Evolutionary conservation across 306 rosid species (phyloP).

Genomic region (Lagenaria siceraria): DNA sequence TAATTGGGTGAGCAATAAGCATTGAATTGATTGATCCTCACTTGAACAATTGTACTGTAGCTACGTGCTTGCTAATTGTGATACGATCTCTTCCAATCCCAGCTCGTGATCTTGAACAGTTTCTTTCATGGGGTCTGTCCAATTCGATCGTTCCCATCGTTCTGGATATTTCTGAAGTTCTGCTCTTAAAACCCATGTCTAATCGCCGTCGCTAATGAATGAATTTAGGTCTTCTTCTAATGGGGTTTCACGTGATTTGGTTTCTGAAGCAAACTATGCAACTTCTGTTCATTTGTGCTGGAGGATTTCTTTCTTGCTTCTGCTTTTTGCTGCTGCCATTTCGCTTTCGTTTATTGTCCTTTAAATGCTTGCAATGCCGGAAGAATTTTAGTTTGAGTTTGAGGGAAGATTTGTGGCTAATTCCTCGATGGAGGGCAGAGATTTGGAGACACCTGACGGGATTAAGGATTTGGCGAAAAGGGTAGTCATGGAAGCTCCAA

Average conservation of each 20-base stretch:
- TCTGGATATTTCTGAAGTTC: neutral
- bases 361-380: neutral
- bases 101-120: neutral
- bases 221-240: neutral
- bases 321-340: neutral
- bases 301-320: neutral
- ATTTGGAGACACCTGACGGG: neutral
- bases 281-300: neutral
- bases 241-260: neutral
- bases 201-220: slow-evolving; percentile 2
- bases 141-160: neutral
- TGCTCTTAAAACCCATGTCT: neutral
- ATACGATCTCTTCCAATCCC: neutral
- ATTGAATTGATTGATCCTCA: neutral
- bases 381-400: neutral
- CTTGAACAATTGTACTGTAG: neutral
- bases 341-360: neutral
- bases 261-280: neutral
- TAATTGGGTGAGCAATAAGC: neutral
- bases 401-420: neutral
- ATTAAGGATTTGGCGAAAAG: neutral
- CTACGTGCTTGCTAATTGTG: neutral
- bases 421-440: neutral
- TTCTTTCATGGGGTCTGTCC: neutral
- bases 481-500: slow-evolving; percentile 55